phyloP scores from a whole-genome alignment of 352 stramenopile genomes.

The Sclerospora graminicola region DNA sequence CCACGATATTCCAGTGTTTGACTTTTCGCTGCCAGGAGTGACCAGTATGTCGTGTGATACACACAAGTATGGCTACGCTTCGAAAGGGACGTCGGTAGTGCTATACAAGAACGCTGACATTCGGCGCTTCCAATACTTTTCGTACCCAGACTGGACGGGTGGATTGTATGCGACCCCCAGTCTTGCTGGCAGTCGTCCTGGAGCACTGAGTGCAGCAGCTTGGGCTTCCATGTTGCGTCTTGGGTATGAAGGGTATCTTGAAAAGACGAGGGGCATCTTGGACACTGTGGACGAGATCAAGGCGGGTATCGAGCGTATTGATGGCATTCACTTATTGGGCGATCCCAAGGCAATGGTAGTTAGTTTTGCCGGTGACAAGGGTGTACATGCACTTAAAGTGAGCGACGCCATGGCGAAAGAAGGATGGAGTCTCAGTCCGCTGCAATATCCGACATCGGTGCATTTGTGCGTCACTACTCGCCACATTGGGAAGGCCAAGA shows the following conservation, averaged over 20 bases:
- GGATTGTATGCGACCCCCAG: conserved; percentile 94
- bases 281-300: conserved; percentile 72
- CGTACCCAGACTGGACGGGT: conserved; percentile 92
- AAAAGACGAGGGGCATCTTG: conserved; percentile 69
- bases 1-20: conserved; percentile 82
- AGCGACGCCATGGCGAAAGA: conserved; percentile 77
- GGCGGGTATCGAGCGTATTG: conserved; percentile 57
- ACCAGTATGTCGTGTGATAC: conserved; percentile 96
- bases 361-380: conserved; percentile 51
- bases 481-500: conserved; percentile 74
- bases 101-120: conserved; percentile 89
- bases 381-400: conserved; percentile 74
- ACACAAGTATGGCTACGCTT: conserved; percentile 97
- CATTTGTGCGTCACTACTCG: conserved; percentile 92
- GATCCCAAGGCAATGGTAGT: conserved; percentile 77
- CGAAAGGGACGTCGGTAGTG: conserved; percentile 94
- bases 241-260: conserved; percentile 64
- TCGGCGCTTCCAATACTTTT: conserved; percentile 93
- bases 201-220: conserved; percentile 67
- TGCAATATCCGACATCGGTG: conserved; percentile 90
- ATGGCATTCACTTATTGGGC: conserved; percentile 64
- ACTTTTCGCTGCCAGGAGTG: conserved; percentile 91
- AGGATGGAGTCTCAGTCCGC: conserved; percentile 84
- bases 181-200: conserved; percentile 71
- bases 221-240: conserved; percentile 84